These are phyloP conservation scores for Ceratocystis lukuohia DNA, from an alignment of 2,329 filamentous ascomycete species.

Conservation along the genomic window DNA sequence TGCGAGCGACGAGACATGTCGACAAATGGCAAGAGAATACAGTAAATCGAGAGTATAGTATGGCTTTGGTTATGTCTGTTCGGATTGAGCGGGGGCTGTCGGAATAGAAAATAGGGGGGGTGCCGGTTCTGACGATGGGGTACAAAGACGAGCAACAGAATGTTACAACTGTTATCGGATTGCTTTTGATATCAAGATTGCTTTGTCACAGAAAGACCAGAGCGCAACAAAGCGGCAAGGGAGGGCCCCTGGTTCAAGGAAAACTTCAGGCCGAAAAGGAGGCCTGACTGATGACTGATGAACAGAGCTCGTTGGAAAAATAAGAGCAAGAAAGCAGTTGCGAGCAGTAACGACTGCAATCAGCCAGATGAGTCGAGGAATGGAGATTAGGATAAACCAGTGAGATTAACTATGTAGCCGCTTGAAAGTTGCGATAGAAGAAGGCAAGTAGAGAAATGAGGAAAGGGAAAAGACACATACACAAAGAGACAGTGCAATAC, in stretches of 20 bases:
- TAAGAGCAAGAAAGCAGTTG: neutral
- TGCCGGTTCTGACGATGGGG: conserved; percentile 11
- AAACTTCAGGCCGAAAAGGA: neutral
- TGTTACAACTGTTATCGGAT: neutral
- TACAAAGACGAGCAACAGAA: conserved; percentile 6
- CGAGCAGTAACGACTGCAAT: neutral
- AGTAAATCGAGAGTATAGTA: neutral
- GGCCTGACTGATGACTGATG: neutral
- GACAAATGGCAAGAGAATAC: conserved; percentile 11
- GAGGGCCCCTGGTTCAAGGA: neutral
- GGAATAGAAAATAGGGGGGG: neutral
- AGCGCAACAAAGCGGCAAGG: conserved; percentile 1
- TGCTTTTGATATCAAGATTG: conserved; percentile 1
- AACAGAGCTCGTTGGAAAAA: neutral
- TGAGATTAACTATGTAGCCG: neutral
- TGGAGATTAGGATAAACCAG: neutral
- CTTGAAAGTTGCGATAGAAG: neutral
- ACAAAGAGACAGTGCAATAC: neutral
- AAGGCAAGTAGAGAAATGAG: neutral
- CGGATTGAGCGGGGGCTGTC: neutral
- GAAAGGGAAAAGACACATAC: conserved; percentile 6
- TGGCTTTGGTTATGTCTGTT: neutral
- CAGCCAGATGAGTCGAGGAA: neutral
- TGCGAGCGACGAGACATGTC: conserved; percentile 66
- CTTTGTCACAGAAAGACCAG: conserved; percentile 4